Evolutionary conservation across 495 filamentous ascomycete genomes (phyloP).

Genomic region (Xylaria castorea): DNA sequence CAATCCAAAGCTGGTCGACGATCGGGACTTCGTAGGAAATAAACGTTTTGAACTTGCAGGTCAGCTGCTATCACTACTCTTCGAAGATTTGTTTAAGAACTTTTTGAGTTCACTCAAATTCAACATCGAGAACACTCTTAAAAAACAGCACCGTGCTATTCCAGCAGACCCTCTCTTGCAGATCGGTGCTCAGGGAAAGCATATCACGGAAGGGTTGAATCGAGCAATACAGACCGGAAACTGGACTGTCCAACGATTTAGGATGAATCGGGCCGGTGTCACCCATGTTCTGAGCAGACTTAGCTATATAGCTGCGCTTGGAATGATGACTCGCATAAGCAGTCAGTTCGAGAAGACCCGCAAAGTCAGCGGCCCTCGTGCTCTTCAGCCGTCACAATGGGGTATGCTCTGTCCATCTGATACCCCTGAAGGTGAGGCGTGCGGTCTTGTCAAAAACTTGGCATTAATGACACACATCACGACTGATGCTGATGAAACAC

Average conservation of each 20-base stretch:
- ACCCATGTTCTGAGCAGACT: slow-evolving; percentile 94
- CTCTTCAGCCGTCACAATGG: slow-evolving; percentile 95
- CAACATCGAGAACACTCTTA: slow-evolving; percentile 90
- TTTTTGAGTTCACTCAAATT: slow-evolving; percentile 86
- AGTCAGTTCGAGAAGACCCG: slow-evolving; percentile 98
- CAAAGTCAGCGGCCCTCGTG: slow-evolving; percentile 93
- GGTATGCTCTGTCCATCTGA: slow-evolving; percentile 97
- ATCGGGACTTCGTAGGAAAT: slow-evolving; percentile 97
- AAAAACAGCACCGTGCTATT: slow-evolving; percentile 83
- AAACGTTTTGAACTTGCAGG: slow-evolving; percentile 94
- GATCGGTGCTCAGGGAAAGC: slow-evolving; percentile 75
- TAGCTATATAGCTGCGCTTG: slow-evolving; percentile 96
- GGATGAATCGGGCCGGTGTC: slow-evolving; percentile 96
- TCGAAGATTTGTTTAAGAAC: slow-evolving; percentile 97
- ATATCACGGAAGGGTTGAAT: slow-evolving; percentile 89
- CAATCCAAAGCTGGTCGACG: slow-evolving; percentile 86
- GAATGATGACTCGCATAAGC: slow-evolving; percentile 99
- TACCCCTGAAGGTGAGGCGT: slow-evolving; percentile 97
- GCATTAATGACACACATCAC: slow-evolving; percentile 99
- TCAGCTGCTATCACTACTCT: slow-evolving; percentile 91
- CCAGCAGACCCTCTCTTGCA: slow-evolving; percentile 84
- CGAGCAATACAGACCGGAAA: slow-evolving; percentile 96
- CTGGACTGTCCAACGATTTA: slow-evolving; percentile 96
- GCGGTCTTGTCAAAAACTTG: slow-evolving; percentile 97
- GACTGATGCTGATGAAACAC: slow-evolving; percentile 89